Evolutionary conservation across 225 moss, liverwort and hornwort genomes (phyloP).

Genomic region (Rhytidiadelphus loreus): DNA sequence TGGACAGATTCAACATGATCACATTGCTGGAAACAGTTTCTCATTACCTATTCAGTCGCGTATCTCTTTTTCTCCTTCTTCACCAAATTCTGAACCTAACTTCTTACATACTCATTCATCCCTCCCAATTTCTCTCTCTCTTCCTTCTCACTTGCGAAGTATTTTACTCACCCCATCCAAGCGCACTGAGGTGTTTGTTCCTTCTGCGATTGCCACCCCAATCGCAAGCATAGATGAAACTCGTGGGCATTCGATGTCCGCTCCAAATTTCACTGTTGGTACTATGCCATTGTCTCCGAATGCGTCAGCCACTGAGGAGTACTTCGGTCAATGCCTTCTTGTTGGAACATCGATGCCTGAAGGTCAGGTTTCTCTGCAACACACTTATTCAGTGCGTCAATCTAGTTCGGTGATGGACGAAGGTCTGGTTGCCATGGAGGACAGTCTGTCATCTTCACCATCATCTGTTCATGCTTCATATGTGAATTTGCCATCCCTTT

Average conservation of each 20-base stretch:
- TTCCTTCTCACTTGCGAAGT: slow-evolving; percentile 12
- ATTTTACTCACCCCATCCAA: not conserved
- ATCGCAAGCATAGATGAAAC: not conserved
- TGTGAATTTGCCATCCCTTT: not conserved
- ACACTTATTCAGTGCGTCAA: not conserved
- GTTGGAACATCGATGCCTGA: slow-evolving; percentile 2
- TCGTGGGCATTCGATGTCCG: not conserved
- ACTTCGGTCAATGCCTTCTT: not conserved
- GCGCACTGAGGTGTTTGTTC: not conserved
- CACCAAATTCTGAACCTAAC: not conserved
- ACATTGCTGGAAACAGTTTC: not conserved
- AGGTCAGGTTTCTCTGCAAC: not conserved
- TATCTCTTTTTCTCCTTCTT: not conserved
- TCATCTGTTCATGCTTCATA: slow-evolving; percentile 2
- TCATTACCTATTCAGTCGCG: not conserved
- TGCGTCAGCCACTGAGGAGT: not conserved
- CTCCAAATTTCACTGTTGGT: not conserved
- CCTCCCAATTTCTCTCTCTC: slow-evolving; percentile 16
- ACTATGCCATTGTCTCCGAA: not conserved
- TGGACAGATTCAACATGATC: not conserved
- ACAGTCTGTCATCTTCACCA: not conserved
- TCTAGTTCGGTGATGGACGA: slow-evolving; percentile 3
- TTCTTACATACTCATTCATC: not conserved
- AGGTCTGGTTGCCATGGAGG: not conserved
- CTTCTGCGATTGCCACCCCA: not conserved